Evolutionary conservation across 1,284 basidiomycete species (phyloP).

Genomic region (Ustilago xerochloae): DNA sequence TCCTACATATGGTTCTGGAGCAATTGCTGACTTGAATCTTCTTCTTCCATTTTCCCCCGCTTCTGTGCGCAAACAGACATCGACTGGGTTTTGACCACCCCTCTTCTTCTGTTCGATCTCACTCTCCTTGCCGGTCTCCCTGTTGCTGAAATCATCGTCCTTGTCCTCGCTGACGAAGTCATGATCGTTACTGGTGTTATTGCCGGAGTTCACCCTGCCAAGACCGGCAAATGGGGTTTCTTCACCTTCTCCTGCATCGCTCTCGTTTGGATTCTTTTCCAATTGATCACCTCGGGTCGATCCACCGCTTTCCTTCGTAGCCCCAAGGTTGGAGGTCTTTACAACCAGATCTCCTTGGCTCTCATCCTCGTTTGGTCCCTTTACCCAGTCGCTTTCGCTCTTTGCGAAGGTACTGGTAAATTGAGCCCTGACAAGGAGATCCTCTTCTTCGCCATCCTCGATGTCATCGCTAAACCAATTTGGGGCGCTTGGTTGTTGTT

Average conservation of each 20-base stretch:
- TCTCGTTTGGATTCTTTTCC: constrained; percentile 46
- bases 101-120: constrained; percentile 57
- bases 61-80: constrained; percentile 29
- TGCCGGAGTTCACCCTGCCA: constrained; percentile 55
- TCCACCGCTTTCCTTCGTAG: constrained; percentile 53
- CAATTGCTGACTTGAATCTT: background rate
- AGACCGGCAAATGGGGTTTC: constrained; percentile 58
- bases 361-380: constrained; percentile 56
- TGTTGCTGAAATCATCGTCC: constrained; percentile 55
- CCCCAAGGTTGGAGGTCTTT: constrained; percentile 58
- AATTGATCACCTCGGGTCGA: constrained; percentile 53
- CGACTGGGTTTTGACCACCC: constrained; percentile 59
- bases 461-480: constrained; percentile 58
- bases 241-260: constrained; percentile 54
- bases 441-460: constrained; percentile 57
- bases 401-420: constrained; percentile 57
- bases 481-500: constrained; percentile 58
- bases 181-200: constrained; percentile 60
- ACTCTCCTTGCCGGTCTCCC: constrained; percentile 58
- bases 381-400: constrained; percentile 55
- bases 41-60: background rate
- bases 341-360: constrained; percentile 59
- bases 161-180: constrained; percentile 52
- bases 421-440: constrained; percentile 55
- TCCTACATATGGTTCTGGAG: background rate